These are phyloP conservation scores for Colletotrichum liriopes DNA, from an alignment of 2,329 filamentous ascomycete genomes.

Conservation along the genomic window DNA sequence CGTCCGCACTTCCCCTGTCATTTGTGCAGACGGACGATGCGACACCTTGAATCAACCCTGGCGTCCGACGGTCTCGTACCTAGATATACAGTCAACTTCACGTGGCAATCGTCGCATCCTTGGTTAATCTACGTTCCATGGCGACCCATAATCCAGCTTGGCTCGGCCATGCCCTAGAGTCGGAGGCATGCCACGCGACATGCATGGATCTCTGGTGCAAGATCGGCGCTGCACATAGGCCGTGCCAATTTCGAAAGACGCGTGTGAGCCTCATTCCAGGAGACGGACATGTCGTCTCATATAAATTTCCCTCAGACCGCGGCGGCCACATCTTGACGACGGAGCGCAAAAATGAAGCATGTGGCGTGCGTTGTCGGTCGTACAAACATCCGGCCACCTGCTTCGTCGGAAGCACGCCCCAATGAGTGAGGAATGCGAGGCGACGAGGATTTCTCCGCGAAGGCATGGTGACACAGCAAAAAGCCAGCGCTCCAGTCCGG, in stretches of 20 bases:
- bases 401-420: conserved; percentile 12
- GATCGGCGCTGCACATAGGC: neutral
- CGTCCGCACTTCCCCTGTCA: neutral
- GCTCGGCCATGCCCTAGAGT: conserved; percentile 3
- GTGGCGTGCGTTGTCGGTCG: conserved; percentile 16
- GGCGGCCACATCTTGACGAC: neutral
- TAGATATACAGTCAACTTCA: neutral
- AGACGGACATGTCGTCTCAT: neutral
- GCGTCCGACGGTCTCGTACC: conserved; percentile 17
- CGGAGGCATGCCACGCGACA: conserved; percentile 22
- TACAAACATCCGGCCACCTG: conserved; percentile 28
- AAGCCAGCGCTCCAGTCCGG: neutral
- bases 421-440: conserved; percentile 14
- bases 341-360: conserved; percentile 24
- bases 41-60: conserved; percentile 11
- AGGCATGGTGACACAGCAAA: conserved; percentile 5
- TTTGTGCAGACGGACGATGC: neutral
- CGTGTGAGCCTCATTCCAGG: conserved; percentile 20
- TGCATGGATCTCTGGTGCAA: conserved; percentile 15
- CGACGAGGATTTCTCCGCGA: conserved; percentile 3
- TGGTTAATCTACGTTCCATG: conserved; percentile 11
- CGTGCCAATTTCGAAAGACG: neutral
- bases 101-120: conserved; percentile 5
- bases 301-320: neutral
- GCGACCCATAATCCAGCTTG: conserved; percentile 11